Base-by-base conservation (phyloP, 1,139 yeast genomes). In the Yamadazyma sp. region DNA sequence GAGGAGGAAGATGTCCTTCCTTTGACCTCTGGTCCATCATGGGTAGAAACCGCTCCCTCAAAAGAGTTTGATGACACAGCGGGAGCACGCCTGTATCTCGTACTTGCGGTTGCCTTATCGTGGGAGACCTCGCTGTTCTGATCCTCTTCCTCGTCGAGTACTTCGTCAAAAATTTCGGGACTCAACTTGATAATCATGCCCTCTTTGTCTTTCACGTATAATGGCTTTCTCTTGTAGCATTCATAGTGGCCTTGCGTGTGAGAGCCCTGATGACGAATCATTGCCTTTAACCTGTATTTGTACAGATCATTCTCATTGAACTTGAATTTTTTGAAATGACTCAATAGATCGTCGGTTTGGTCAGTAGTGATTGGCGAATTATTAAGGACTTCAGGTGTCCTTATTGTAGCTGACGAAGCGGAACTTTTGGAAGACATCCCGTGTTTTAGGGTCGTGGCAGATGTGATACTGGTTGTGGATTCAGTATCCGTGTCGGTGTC, bases 221-320 rank as follows among this genome's bases (percentile, higher is more conserved):
- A 60, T 2, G 92, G 91, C 54, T 87, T 87, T 35, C 75, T 76
- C 48, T 81, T 80, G 57, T 79, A 87, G 50, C 92, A 83, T 53
- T 86, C 94, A 54, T 87, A 92, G 57, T 92, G 98, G 0, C 98
- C 98, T 35, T 83, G 80, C 15, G 84, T 76, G 60, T 92, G 98
- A 1, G 94, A 81, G 0, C 98, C 98, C 38, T 82, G 79, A 56
- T 92, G 98, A 45, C 88, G 75, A 17, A 92, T 81, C 49, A 88
- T 68, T 1, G 96, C 87, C 47, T 75, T 76, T 28, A 92, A 68
- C 44, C 69, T 68, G 58, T 87, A 89, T 33, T 64, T 73, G 49
- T 73, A 75, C 18, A 59, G 53, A 43, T 72, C 75, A 45, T 69
- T 69, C 3, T 70, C 76, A 49, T 62, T 67, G 54, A 72, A 72